Conservation (phyloP, 2,329 filamentous ascomycete genomes). For the Knufia fluminis region DNA sequence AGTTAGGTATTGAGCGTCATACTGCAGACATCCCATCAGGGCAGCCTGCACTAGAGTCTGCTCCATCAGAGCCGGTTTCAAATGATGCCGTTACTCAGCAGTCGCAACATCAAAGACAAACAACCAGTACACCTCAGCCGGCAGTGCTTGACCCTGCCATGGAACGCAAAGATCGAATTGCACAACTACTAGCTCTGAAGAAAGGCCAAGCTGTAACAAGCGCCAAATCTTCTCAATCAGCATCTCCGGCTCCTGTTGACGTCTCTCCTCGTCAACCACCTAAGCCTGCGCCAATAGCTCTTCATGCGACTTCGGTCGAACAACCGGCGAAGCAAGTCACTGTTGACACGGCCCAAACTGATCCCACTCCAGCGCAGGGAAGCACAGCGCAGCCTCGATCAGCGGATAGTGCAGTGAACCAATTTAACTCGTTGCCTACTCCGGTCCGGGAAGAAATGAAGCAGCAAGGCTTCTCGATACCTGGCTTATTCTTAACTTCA, state of each 20-base stretch:
- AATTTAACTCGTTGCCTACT: slow-evolving; percentile 31
- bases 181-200: slow-evolving; percentile 65
- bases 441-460: slow-evolving; percentile 26
- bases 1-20: slow-evolving; percentile 50
- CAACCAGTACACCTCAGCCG: neutral
- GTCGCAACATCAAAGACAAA: neutral
- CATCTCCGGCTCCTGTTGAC: slow-evolving; percentile 6
- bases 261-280: slow-evolving; percentile 10
- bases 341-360: neutral
- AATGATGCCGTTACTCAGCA: neutral
- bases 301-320: neutral
- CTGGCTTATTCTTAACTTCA: slow-evolving; percentile 44
- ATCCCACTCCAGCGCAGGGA: neutral
- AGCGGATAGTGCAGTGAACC: slow-evolving; percentile 69
- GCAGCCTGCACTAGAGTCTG: neutral
- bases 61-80: slow-evolving; percentile 1
- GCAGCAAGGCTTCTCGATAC: slow-evolving; percentile 30
- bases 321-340: neutral
- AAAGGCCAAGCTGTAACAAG: slow-evolving; percentile 33
- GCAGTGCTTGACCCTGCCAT: slow-evolving; percentile 36
- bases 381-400: slow-evolving; percentile 57
- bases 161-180: slow-evolving; percentile 67
- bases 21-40: neutral
- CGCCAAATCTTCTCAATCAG: slow-evolving; percentile 3
- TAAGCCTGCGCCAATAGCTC: neutral